A percentile compares a stretch with the other conserved stretches of the same genome.
Conservation (phyloP, 495 filamentous ascomycete genomes). For the Xanthoparmelia taractica region DNA sequence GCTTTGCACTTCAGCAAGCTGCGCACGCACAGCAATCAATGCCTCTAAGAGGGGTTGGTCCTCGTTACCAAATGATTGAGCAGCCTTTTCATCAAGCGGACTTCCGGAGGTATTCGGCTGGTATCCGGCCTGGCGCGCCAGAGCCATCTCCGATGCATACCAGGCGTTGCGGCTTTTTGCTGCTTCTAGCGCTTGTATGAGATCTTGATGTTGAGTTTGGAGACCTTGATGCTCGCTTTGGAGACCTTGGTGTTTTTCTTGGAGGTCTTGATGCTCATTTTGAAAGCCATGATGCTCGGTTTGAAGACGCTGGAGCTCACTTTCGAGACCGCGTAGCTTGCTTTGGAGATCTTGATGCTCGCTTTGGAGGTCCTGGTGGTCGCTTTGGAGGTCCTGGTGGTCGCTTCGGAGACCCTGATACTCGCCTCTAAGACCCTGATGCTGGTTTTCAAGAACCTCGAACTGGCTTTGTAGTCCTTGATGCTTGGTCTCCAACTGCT, state of each 20-base stretch:
- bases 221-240: slow-evolving; percentile 14
- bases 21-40: slow-evolving; percentile 78
- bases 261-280: slow-evolving; percentile 8
- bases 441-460: slow-evolving; percentile 23
- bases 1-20: slow-evolving; percentile 74
- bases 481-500: slow-evolving; percentile 23
- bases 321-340: slow-evolving; percentile 9
- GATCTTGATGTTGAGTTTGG: slow-evolving; percentile 33
- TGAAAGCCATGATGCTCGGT: slow-evolving; percentile 13
- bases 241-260: slow-evolving; percentile 27
- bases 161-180: slow-evolving; percentile 83
- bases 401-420: slow-evolving; percentile 9
- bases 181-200: slow-evolving; percentile 72
- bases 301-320: slow-evolving; percentile 13
- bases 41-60: slow-evolving; percentile 90
- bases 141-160: slow-evolving; percentile 89
- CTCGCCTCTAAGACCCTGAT: slow-evolving; percentile 17
- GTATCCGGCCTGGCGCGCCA: slow-evolving; percentile 85
- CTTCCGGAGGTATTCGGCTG: slow-evolving; percentile 61
- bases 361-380: slow-evolving; percentile 7
- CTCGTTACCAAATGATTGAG: slow-evolving; percentile 76
- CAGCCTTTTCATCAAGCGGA: slow-evolving; percentile 66
- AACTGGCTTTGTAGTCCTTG: slow-evolving; percentile 22
- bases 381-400: background rate
- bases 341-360: slow-evolving; percentile 17